These are phyloP conservation scores for Pseudocercospora fijiensis DNA, from an alignment of 2,329 filamentous ascomycete species.

Conservation along the genomic window DNA sequence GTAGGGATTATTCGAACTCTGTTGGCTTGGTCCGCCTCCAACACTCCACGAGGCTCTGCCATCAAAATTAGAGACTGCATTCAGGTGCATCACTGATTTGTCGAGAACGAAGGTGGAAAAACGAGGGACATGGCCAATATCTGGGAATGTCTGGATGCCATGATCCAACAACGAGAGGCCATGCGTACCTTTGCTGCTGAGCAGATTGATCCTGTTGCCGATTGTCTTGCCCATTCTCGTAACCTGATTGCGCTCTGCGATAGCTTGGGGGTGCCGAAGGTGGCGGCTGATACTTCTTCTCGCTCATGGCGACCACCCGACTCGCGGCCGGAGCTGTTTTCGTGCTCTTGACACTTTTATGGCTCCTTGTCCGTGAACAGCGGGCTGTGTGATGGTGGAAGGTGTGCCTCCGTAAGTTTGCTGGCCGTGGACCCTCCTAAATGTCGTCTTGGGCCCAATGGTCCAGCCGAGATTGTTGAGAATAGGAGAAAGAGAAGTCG, in stretches of 20 bases:
- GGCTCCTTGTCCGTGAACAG: slow-evolving; percentile 10
- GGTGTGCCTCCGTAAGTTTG: slow-evolving; percentile 4
- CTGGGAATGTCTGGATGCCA: background rate
- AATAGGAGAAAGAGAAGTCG: slow-evolving; percentile 31
- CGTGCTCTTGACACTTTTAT: slow-evolving; percentile 14
- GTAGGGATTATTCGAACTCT: slow-evolving; percentile 26
- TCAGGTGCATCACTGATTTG: background rate
- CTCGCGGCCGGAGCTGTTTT: slow-evolving; percentile 18
- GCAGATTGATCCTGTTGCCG: slow-evolving; percentile 12
- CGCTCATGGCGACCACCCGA: slow-evolving; percentile 14
- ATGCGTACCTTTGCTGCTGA: slow-evolving; percentile 8
- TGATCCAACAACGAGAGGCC: background rate
- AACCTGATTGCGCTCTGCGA: slow-evolving; percentile 22
- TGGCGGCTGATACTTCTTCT: slow-evolving; percentile 25
- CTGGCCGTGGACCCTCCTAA: slow-evolving; percentile 12
- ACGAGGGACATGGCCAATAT: background rate
- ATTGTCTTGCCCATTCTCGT: slow-evolving; percentile 12
- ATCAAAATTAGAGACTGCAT: slow-evolving; percentile 4
- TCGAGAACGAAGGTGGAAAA: background rate
- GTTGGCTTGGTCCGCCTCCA: slow-evolving; percentile 21
- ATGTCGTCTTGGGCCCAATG: slow-evolving; percentile 11
- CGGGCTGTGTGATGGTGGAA: background rate
- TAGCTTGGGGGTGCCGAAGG: slow-evolving; percentile 24
- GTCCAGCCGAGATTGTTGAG: slow-evolving; percentile 14
- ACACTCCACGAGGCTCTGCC: slow-evolving; percentile 22